A percentile compares a stretch with the other conserved stretches of the same genome.
phyloP scores from a whole-genome alignment of 75 land plant genomes.

The Gnetum montanum region DNA sequence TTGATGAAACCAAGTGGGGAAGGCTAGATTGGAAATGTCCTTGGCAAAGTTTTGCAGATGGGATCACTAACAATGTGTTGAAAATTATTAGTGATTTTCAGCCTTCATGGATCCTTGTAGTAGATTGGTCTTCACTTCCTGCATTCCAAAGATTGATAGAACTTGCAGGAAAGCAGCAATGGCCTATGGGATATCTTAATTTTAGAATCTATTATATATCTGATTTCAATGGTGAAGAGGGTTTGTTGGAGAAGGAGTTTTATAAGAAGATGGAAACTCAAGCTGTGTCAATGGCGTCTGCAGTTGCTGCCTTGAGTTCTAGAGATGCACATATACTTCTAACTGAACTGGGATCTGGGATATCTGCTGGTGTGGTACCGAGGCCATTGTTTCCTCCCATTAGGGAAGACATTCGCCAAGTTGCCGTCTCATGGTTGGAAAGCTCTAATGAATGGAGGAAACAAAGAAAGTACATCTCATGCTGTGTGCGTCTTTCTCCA shows the following conservation, averaged over 20 bases:
- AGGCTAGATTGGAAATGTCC: slow-evolving; percentile 20
- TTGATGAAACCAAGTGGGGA: slow-evolving; percentile 11
- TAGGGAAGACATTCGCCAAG: slow-evolving; percentile 13
- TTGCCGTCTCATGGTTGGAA: slow-evolving; percentile 3
- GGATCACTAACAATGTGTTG: slow-evolving; percentile 5
- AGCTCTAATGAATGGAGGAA: slow-evolving; percentile 10
- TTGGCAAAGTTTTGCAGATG: slow-evolving; percentile 16
- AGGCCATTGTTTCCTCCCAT: slow-evolving; percentile 16
- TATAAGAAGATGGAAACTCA: slow-evolving; percentile 16
- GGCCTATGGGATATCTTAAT: slow-evolving; percentile 16
- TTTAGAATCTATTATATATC: slow-evolving; percentile 16
- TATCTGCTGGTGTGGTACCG: slow-evolving; percentile 11
- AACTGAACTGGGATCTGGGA: slow-evolving; percentile 11
- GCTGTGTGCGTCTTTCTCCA: slow-evolving; percentile 17
- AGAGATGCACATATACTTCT: slow-evolving; percentile 18
- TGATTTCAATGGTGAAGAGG: slow-evolving; percentile 13
- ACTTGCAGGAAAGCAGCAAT: slow-evolving; percentile 1
- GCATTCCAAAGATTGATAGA: slow-evolving; percentile 5
- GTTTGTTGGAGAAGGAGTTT: slow-evolving; percentile 9
- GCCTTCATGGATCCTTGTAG: slow-evolving; percentile 19
- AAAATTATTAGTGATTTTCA: slow-evolving; percentile 6
- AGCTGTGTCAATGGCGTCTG: slow-evolving; percentile 19
- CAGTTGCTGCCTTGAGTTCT: slow-evolving; percentile 18
- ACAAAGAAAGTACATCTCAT: slow-evolving; percentile 7
- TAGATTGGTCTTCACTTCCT: slow-evolving; percentile 20